Evolutionary conservation across 495 filamentous ascomycete species (phyloP), one percentile per base, ranked within the genome.

Genomic region (Glarea lozoyensis): DNA sequence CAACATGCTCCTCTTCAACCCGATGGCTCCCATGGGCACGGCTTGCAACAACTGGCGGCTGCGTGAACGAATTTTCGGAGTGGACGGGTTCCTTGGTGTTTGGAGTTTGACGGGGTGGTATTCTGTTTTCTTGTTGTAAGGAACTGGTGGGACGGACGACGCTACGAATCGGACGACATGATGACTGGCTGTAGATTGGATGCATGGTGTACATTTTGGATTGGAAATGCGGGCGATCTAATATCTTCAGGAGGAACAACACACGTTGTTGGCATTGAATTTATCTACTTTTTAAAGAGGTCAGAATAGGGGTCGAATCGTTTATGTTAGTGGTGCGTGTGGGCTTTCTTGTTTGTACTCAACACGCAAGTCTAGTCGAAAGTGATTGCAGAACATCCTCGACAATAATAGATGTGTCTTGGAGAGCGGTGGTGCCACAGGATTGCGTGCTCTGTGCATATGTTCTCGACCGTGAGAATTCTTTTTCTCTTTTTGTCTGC

Each of bases 101-200:
- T 5, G 35, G 22, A 19, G 9, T 20, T 21, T 21, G 19, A 6
- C 3, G 35, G 18, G 10, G 33, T 32, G n/a, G 22, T 17, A 45
- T 42, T 42, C 20, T 52, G 37, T 32, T 45, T 52, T 33, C 31
- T 45, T 29, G 25, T 37, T 48, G 13, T 49, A 49, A 45, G 46
- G 45, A 40, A 17, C 23, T 25, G 43, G 10, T 19, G 24, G 46
- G 18, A 42, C 33, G n/a, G 25, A 7, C 25, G 7, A 31, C 16
- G 11, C 22, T 46, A 56, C 36, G 53, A 56, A 40, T 46, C 23
- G 53, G 48, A 56, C 35, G 53, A 56, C 40, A 24, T 39, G 40
- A 56, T 30, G 53, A 52, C 36, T 37, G 48, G 48, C 21, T 49
- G 53, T 56, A 49, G 52, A 50, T 45, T 47, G 37, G 52, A 12